Evolutionary conservation across 352 stramenopile species (phyloP).

Genomic region (Phytopythium chamaehyphon): DNA sequence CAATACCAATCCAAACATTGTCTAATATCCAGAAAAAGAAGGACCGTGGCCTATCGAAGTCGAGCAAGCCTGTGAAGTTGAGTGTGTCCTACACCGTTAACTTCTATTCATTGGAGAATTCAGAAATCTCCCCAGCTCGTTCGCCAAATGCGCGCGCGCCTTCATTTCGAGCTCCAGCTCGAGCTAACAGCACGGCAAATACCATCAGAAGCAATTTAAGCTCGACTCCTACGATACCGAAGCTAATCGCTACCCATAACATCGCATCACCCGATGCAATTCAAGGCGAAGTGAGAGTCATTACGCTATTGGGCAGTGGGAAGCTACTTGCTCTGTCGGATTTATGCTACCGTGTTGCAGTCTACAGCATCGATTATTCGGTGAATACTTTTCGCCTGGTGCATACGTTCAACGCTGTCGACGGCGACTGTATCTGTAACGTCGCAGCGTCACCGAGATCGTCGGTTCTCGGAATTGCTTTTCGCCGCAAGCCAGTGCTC

Average conservation of each 20-base stretch:
- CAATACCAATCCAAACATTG: background rate
- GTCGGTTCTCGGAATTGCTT: slow-evolving; percentile 10
- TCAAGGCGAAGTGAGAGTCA: slow-evolving; percentile 9
- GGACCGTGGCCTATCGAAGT: background rate
- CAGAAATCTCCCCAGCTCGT: background rate
- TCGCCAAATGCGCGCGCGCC: slow-evolving; percentile 6
- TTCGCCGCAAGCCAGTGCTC: slow-evolving; percentile 24
- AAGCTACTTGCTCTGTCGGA: slow-evolving; percentile 25
- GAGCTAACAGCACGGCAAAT: background rate
- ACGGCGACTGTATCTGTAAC: slow-evolving; percentile 19
- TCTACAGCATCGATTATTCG: slow-evolving; percentile 10
- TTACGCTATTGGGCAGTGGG: slow-evolving; percentile 21
- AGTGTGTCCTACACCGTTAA: slow-evolving; percentile 6
- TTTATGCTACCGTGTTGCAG: slow-evolving; percentile 13
- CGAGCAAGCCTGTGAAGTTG: background rate
- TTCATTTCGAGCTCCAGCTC: background rate
- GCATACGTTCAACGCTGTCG: slow-evolving; percentile 1
- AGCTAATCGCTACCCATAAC: slow-evolving; percentile 5
- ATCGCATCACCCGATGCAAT: background rate
- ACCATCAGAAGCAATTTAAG: background rate
- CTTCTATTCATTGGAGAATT: slow-evolving; percentile 23
- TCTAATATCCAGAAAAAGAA: background rate
- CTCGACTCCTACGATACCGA: background rate
- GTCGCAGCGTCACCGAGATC: slow-evolving; percentile 7
- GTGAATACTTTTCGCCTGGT: slow-evolving; percentile 8